Evolutionary conservation across 2,329 filamentous ascomycete species (phyloP), one percentile per base, ranked within the genome.

Genomic region (Sclerotinia minor): DNA sequence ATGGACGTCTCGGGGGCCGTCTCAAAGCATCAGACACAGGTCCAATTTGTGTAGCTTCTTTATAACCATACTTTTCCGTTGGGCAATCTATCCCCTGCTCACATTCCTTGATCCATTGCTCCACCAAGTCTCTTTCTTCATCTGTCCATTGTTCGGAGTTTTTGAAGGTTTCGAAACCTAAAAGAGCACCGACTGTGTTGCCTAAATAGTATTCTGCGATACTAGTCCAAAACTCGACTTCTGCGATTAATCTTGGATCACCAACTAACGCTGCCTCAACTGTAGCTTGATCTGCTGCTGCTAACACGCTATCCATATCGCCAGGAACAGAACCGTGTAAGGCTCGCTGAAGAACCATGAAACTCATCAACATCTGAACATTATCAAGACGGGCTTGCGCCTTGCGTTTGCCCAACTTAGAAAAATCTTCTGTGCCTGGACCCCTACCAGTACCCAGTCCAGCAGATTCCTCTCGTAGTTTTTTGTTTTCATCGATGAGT

Each of bases 341-440:
- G 17, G 65, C 65, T 38, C 65, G 65, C 11, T 55, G 58, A 13
- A 53, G 21, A 44, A 64, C 41, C 58, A 64, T 49, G 26, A 54
- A 35, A 6, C 21, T 24, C 63, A 65, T 24, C 7, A 35, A 26
- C 11, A 65, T 47, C 21, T 65, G 19, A 26, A 65, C 3, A 26
- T 19, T 19, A 9, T 65, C 13, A 21, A 45, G 15, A 47, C 32
- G 49, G 29, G 45, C 11, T 13, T 38, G 15, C 24, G 29, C 45
- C 38, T 26, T 47, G 3, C 24, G 19, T 24, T 8, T 8, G 21
- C 3, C 17, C 1, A 61, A 35, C 38, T 26, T 15, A 24, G 3
- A 13, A 17, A 41, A 1, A 4, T 9, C 21, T 19, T 11, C 45
- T 21, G 19, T 32, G 7, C 8, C 29, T 24, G 8, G 1, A 21